Base-by-base conservation (phyloP, 805 yeast species). In the Metschnikowia borealis region DNA sequence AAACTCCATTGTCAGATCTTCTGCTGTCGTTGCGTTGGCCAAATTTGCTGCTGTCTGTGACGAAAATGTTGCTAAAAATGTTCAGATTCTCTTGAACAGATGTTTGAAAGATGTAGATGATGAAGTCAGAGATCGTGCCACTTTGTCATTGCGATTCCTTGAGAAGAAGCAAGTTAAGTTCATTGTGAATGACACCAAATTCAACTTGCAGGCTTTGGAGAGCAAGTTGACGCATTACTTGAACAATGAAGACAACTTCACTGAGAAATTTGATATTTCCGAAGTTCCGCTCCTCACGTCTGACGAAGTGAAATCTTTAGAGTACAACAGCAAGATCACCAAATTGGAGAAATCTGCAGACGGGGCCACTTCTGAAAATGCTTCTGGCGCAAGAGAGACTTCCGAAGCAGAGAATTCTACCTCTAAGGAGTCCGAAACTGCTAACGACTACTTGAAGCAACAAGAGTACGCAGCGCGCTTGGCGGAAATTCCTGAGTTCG, bases 41-140 rank as follows among this genome's bases (percentile, higher is more conserved):
- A 90, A 91, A 70, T 94, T 92, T 73, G 96, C 95, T 6, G 73
- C 88, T 50, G 80, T 84, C 38, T 83, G 84, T 50, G 95, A 90
- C 57, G 80, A 79, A 14, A 75, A 78, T 26, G 80, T 91, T 54
- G 73, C 80, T 48, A 76, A 78, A 54, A 85, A 90, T 48, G 87
- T 92, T 59, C 78, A 78, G 58, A 85, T 87, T 53, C 77, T 94
- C 60, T 79, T 94, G 59, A 77, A 78, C 53, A 84, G 97, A 72
- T 89, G 96, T 58, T 79, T 90, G 57, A 87, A 81, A 57, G 99
- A 92, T 68, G 80, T 77, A 41, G 97, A 92, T 67, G 99, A 92
- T 69, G 99, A 92, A 71, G 99, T 94, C 33, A 89, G 99, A 75
- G 99, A 92, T 67, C 84, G 99, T 67, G 97, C 99, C 8, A 87